These are phyloP conservation scores for Dothistroma pini DNA, from an alignment of 2,329 filamentous ascomycete species.

Conservation along the genomic window DNA sequence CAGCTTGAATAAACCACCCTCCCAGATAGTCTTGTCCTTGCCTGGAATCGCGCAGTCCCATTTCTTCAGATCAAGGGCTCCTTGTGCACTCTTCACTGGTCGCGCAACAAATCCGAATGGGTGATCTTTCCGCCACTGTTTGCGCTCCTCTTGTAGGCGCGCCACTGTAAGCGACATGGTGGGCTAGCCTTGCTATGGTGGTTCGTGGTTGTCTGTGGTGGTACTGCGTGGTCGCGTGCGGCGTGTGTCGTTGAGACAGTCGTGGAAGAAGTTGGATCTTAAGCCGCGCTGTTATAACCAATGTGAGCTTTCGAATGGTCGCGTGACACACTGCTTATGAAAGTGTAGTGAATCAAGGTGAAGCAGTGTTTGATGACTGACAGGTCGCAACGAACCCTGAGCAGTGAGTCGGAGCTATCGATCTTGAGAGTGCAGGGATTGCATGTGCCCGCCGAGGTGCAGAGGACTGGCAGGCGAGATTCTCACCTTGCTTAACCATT, in stretches of 20 bases:
- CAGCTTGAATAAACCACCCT: constrained; percentile 94
- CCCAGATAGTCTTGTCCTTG: constrained; percentile 96
- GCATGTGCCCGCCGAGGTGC: constrained; percentile 1
- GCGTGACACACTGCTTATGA: background rate
- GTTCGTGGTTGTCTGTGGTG: constrained; percentile 11
- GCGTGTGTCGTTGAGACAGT: background rate
- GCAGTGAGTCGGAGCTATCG: background rate
- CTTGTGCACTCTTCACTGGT: constrained; percentile 72
- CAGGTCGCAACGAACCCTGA: background rate
- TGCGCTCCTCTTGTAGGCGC: constrained; percentile 82
- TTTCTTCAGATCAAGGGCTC: constrained; percentile 83
- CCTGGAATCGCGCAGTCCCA: constrained; percentile 98
- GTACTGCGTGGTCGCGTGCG: background rate
- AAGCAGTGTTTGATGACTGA: background rate
- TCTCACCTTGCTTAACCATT: background rate
- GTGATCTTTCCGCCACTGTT: constrained; percentile 95
- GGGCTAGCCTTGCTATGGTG: constrained; percentile 4
- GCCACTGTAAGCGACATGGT: constrained; percentile 85
- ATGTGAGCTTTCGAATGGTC: background rate
- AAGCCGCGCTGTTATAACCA: background rate
- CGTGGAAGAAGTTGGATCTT: background rate
- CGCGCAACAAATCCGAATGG: constrained; percentile 97
- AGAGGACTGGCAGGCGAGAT: background rate
- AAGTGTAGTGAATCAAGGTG: background rate
- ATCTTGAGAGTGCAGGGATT: background rate